Conservation (phyloP, 148 eudicot species). For the Cornus controversa region DNA sequence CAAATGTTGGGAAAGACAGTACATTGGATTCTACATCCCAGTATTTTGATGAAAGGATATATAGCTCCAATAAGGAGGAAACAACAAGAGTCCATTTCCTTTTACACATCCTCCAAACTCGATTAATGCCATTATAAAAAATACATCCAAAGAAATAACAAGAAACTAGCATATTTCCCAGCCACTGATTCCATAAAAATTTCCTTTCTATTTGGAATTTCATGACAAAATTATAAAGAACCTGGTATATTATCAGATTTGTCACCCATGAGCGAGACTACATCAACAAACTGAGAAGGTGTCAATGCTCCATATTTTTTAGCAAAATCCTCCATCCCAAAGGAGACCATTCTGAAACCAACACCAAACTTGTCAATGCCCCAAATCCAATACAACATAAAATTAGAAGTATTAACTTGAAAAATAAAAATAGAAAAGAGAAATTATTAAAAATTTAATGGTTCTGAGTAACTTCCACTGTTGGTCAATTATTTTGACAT, state of each 20-base stretch:
- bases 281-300: constrained; percentile 95
- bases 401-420: neutral
- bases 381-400: neutral
- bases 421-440: neutral
- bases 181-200: neutral
- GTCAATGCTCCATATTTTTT: constrained; percentile 63
- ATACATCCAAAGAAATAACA: neutral
- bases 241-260: constrained; percentile 96
- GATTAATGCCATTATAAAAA: too few species aligned
- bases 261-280: constrained; percentile 86
- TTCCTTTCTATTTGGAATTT: neutral
- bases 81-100: neutral
- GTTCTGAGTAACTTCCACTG: neutral
- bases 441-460: neutral
- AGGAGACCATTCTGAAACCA: constrained; percentile 74
- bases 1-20: neutral
- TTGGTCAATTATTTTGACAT: neutral
- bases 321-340: constrained; percentile 93
- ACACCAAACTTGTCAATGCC: neutral
- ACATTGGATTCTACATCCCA: neutral
- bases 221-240: constrained; percentile 17
- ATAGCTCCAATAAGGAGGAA: neutral
- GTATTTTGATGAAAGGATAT: neutral
- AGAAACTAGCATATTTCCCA: neutral
- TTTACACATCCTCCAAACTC: neutral